Conservation (phyloP, 257 asterid species). For the Solanum lycopersicoides region DNA sequence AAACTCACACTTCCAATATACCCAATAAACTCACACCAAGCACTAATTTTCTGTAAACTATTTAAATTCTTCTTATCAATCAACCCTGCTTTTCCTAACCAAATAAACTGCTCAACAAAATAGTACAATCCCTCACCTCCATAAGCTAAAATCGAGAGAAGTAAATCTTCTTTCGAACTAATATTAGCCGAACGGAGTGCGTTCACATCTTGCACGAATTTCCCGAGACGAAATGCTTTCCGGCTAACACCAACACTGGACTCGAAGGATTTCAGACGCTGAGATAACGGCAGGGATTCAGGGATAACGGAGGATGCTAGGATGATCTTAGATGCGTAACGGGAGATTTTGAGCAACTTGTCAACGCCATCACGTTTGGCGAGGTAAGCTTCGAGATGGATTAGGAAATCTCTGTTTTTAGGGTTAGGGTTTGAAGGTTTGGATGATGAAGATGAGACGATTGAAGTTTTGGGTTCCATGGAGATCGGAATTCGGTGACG, state of each 20-base stretch:
- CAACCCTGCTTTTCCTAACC: conserved; percentile 71
- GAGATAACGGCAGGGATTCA: conserved; percentile 6
- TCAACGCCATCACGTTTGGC: conserved; percentile 91
- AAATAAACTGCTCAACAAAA: conserved; percentile 79
- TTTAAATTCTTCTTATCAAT: conserved; percentile 44
- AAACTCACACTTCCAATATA: conserved; percentile 74
- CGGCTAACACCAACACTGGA: conserved; percentile 85
- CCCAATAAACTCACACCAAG: conserved; percentile 80
- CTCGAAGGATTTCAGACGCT: conserved; percentile 74
- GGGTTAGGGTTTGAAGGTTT: conserved; percentile 8
- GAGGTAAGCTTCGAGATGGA: conserved; percentile 71
- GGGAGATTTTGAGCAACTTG: conserved; percentile 74
- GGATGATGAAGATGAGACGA: not conserved
- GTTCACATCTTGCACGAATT: conserved; percentile 81
- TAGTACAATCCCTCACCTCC: conserved; percentile 89
- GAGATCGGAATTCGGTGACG: not conserved
- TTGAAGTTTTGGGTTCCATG: conserved; percentile 28
- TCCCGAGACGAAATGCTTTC: conserved; percentile 89
- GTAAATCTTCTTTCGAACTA: conserved; percentile 9
- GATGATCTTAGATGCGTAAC: conserved; percentile 79
- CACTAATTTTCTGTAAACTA: conserved; percentile 54
- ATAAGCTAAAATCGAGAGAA: conserved; percentile 33
- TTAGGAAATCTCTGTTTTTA: conserved; percentile 36
- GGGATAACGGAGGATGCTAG: conserved; percentile 48
- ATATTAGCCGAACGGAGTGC: conserved; percentile 34